phyloP scores from a whole-genome alignment of 116 monocot species.

The Trichopus zeylanicus region DNA sequence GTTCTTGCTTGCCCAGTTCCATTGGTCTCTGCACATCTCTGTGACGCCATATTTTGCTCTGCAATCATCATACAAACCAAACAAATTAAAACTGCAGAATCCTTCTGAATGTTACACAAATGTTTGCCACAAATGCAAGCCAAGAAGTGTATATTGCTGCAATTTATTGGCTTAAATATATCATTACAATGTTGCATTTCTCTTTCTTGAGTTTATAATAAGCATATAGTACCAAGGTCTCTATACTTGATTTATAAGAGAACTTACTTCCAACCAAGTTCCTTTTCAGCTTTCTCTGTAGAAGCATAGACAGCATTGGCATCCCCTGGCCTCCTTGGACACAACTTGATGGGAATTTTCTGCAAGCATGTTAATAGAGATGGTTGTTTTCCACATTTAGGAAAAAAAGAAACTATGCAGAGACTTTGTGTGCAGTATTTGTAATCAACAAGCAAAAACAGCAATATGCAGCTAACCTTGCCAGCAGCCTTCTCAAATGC shows the following conservation, averaged over 20 bases:
- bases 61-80: constrained; percentile 8
- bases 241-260: too few relatives aligned
- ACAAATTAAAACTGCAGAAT: background rate
- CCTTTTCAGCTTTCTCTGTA: constrained; percentile 45
- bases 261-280: constrained; percentile 60
- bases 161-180: too few relatives aligned
- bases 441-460: background rate
- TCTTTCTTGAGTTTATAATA: too few relatives aligned
- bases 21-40: constrained; percentile 61
- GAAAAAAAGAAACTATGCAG: too few relatives aligned
- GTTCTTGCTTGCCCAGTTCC: constrained; percentile 59
- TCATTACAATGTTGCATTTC: too few relatives aligned
- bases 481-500: constrained; percentile 84
- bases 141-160: too few relatives aligned
- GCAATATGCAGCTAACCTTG: constrained; percentile 25
- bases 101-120: background rate
- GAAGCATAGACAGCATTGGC: constrained; percentile 62
- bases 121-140: too few relatives aligned
- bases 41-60: constrained; percentile 45
- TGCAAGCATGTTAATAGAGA: constrained; percentile 3
- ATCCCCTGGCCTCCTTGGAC: constrained; percentile 57
- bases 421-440: background rate
- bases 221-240: too few relatives aligned
- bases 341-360: constrained; percentile 58
- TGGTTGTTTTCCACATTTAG: too few relatives aligned